Evolutionary conservation across 225 moss, liverwort and hornwort genomes (phyloP).

Genomic region (Polytrichum formosum): DNA sequence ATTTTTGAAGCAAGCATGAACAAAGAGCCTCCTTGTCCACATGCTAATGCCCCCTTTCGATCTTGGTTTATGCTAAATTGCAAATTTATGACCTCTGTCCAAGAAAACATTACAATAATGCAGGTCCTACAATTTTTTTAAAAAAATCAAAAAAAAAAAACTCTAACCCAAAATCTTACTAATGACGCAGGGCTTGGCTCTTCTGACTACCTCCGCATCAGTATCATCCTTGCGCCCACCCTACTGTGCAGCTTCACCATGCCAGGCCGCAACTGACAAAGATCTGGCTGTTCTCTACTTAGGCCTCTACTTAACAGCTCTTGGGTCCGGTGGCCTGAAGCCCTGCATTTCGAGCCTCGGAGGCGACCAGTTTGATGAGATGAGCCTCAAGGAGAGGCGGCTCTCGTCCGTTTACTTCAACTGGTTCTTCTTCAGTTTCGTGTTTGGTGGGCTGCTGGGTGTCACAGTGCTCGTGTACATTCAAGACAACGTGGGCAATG

Average conservation of each 20-base stretch:
- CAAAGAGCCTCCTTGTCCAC: too few relatives aligned
- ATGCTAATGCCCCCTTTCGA: too few relatives aligned
- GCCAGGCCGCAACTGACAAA: slow-evolving; percentile 14
- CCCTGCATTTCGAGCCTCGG: slow-evolving; percentile 45
- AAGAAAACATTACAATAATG: too few relatives aligned
- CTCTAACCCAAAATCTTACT: too few relatives aligned
- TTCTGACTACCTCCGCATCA: slow-evolving; percentile 35
- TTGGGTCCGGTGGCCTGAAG: slow-evolving; percentile 44
- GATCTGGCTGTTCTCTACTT: slow-evolving; percentile 26
- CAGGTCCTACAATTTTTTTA: too few relatives aligned
- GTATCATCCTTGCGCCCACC: slow-evolving; percentile 23
- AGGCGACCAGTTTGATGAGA: slow-evolving; percentile 45
- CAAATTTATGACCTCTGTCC: too few relatives aligned
- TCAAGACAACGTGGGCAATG: slow-evolving; percentile 30
- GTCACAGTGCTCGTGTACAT: slow-evolving; percentile 48
- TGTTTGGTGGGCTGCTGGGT: slow-evolving; percentile 29
- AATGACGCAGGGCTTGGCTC: slow-evolving; percentile 24
- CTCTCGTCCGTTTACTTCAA: slow-evolving; percentile 39
- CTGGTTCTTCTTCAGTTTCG: slow-evolving; percentile 50
- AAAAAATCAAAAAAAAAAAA: too few relatives aligned
- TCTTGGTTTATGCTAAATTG: too few relatives aligned
- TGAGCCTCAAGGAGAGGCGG: slow-evolving; percentile 22
- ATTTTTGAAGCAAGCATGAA: too few relatives aligned
- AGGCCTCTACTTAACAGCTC: slow-evolving; percentile 37
- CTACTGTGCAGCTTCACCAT: slow-evolving; percentile 21